Base-by-base conservation (phyloP, 169 alveolate genomes). In the Plasmodium adleri region DNA sequence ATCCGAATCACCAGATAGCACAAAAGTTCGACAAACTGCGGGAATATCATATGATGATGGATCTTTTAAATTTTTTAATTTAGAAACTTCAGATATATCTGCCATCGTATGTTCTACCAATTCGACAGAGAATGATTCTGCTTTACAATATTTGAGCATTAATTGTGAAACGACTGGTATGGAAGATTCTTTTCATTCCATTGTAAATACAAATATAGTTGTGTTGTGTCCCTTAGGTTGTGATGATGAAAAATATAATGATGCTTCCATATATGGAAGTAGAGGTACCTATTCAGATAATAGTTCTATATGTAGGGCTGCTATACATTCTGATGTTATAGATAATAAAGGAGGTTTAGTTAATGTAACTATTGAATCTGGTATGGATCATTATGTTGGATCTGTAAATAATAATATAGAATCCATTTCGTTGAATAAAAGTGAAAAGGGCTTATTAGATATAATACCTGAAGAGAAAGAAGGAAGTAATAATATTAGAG, bases 241-340 rank as follows among this genome's bases (percentile, higher is more conserved):
- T 68, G 94, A 71, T 13, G 91, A 92, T 45, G 90, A 89, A 50
- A 72, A 76, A 60, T 83, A 68, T 70, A 26, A 71, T 45, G 56
- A 73, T 13, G 39, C 76, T 56, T 63, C 90, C 7, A 96, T 96
- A 17, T 96, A 94, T 70, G 98, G 98, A 17, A 94, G 94, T 17
- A 94, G 83, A 26, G 97, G 97, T 22, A 78, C 95, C 13, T 96
- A 95, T 76, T 88, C 97, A 47, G 98, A 96, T 62, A 88, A 87
- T 47, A 95, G 97, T 90, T 94, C 98, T 20, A 95, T 96, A 32
- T 96, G 98, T 62, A 92, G 92, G 66, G 98, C 98, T 6, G 98
- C 97, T 17, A 92, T 96, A n/a, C 98, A 96, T 67, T 92, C 97
- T 1, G 98, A 97, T 28, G 94, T 94, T 32, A 93, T 95, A 64